Conservation (phyloP, 495 filamentous ascomycete genomes). For the Tuber microsphaerosporum region DNA sequence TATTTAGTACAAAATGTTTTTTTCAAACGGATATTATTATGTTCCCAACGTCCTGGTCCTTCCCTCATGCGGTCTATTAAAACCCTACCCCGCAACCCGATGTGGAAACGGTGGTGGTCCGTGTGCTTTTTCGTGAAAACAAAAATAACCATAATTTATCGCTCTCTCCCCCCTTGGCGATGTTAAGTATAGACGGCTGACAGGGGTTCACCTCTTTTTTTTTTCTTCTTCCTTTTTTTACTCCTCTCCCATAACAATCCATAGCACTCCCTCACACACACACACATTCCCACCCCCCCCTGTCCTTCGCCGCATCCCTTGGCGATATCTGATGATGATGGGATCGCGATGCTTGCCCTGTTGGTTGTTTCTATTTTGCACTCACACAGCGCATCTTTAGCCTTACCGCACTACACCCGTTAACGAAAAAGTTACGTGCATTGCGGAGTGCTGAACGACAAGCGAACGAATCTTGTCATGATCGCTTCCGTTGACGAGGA, state of each 20-base stretch:
- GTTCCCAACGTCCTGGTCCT: not conserved
- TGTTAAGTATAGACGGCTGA: conserved; percentile 17
- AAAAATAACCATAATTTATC: conserved; percentile 35
- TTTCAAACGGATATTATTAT: not conserved
- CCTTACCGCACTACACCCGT: conserved; percentile 8
- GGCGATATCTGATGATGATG: conserved; percentile 20
- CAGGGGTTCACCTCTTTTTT: conserved; percentile 25
- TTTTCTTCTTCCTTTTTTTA: conserved; percentile 5
- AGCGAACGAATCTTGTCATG: conserved; percentile 27
- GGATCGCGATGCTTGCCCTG: conserved; percentile 21
- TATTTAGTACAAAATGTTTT: not conserved
- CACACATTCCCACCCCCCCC: conserved; percentile 2
- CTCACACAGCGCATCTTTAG: conserved; percentile 3
- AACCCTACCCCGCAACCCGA: conserved; percentile 6
- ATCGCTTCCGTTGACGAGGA: conserved; percentile 13
- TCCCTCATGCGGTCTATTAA: not conserved
- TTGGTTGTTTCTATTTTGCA: conserved; percentile 37
- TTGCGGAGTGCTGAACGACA: not conserved
- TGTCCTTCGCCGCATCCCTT: conserved; percentile 22
- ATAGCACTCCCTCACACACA: too few relatives aligned
- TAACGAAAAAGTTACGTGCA: conserved; percentile 2
- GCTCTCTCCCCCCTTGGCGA: conserved; percentile 13
- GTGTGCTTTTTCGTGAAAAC: conserved; percentile 12
- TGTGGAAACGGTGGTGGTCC: conserved; percentile 1
- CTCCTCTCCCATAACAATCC: not conserved